Conservation (phyloP, 176 grass and related monocot genomes). For the Tillandsia fasciculata region DNA sequence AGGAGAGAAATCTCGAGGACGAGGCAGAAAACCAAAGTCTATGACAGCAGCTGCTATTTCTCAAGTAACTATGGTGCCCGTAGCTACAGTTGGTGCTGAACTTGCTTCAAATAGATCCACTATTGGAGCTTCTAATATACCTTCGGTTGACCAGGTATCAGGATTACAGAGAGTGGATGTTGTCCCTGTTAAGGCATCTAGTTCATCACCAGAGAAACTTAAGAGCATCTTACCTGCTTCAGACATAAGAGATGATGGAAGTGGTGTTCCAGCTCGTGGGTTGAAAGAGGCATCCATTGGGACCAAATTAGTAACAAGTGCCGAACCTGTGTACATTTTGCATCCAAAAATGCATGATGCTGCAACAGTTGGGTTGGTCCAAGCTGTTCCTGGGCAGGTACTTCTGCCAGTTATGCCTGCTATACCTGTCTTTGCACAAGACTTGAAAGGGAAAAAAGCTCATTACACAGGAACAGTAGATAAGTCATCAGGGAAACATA, state of each 20-base stretch:
- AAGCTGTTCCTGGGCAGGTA: constrained; percentile 19
- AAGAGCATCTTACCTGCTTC: constrained; percentile 24
- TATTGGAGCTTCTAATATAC: constrained; percentile 7
- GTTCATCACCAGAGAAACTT: constrained; percentile 23
- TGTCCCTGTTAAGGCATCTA: constrained; percentile 26
- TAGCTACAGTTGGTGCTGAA: constrained; percentile 25
- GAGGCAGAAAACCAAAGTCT: constrained; percentile 61
- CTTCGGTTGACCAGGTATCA: constrained; percentile 16
- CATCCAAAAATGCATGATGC: constrained; percentile 24
- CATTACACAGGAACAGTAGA: constrained; percentile 20
- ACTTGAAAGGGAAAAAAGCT: constrained; percentile 32
- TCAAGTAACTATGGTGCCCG: constrained; percentile 25
- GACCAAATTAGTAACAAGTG: constrained; percentile 15
- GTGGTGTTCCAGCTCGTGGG: constrained; percentile 18
- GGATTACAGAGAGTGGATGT: constrained; percentile 30
- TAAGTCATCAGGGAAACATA: constrained; percentile 34
- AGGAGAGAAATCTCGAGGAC: constrained; percentile 50
- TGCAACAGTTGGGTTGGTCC: constrained; percentile 36
- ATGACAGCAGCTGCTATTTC: constrained; percentile 19
- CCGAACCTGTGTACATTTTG: constrained; percentile 12
- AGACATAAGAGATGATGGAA: constrained; percentile 24
- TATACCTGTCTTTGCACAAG: constrained; percentile 41
- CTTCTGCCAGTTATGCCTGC: constrained; percentile 22
- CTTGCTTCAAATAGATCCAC: constrained; percentile 19
- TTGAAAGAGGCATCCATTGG: constrained; percentile 25